Conservation (phyloP, 495 filamentous ascomycete species). For the Copromyces sp. region DNA sequence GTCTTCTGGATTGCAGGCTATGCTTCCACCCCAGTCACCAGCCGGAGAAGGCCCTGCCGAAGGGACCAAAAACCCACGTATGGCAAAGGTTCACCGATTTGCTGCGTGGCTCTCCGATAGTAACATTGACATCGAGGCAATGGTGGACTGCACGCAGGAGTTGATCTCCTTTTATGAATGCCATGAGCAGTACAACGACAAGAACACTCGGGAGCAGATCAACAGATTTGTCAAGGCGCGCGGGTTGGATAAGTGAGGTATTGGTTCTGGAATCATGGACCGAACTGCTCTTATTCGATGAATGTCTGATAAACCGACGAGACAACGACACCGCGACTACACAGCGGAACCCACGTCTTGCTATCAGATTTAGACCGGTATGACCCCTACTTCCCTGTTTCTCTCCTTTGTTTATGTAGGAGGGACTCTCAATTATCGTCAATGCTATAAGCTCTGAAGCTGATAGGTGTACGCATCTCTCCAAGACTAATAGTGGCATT, state of each 20-base stretch:
- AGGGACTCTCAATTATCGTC: not conserved
- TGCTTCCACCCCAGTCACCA: not conserved
- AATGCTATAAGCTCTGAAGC: not conserved
- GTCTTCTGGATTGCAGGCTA: not conserved
- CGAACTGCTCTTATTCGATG: not conserved
- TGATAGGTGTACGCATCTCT: not conserved
- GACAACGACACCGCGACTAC: not conserved
- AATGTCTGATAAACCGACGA: not conserved
- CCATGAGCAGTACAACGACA: slow-evolving; percentile 84
- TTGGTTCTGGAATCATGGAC: not conserved
- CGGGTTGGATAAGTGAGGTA: slow-evolving; percentile 58
- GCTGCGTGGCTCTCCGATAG: slow-evolving; percentile 85
- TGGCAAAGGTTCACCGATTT: slow-evolving; percentile 59
- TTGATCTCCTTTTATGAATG: slow-evolving; percentile 90
- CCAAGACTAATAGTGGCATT: not conserved
- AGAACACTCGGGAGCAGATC: slow-evolving; percentile 53
- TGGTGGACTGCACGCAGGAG: slow-evolving; percentile 91
- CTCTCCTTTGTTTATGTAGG: not conserved
- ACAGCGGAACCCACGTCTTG: not conserved
- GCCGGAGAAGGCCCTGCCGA: slow-evolving; percentile 12
- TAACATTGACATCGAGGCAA: slow-evolving; percentile 80
- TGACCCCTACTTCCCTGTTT: not conserved
- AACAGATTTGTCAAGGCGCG: slow-evolving; percentile 74
- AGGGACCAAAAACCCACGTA: slow-evolving; percentile 14
- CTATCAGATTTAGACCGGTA: not conserved